phyloP scores from a whole-genome alignment of 225 moss, liverwort and hornwort species.

The Ulota crispa region DNA sequence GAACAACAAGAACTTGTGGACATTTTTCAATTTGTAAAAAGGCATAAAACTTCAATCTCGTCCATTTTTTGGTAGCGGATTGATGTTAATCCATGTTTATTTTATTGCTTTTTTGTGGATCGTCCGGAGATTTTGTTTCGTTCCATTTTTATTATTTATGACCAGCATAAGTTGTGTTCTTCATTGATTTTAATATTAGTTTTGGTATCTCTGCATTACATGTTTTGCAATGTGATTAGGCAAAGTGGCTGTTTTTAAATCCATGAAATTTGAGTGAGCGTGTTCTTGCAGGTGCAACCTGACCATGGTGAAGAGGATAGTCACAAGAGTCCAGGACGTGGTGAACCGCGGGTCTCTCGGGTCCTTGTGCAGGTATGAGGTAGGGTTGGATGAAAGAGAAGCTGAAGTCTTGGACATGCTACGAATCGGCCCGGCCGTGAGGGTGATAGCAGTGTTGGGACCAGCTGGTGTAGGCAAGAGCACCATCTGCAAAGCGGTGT shows the following conservation, averaged over 20 bases:
- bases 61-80: no score
- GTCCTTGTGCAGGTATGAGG: conserved; percentile 27
- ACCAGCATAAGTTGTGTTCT: not conserved
- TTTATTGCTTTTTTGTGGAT: no score
- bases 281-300: conserved; percentile 18
- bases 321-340: conserved; percentile 31
- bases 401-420: conserved; percentile 32
- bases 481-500: conserved; percentile 38
- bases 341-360: conserved; percentile 21
- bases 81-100: no score
- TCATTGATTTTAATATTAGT: not conserved
- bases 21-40: no score
- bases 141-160: no score
- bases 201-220: not conserved
- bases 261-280: no score
- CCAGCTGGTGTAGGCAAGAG: conserved; percentile 35
- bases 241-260: not conserved
- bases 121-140: no score
- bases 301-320: conserved; percentile 33
- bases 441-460: conserved; percentile 29
- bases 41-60: no score
- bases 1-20: no score
- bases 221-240: not conserved
- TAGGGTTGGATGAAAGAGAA: conserved; percentile 33
- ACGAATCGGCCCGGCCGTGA: conserved; percentile 23